Conservation (phyloP, 768 basidiomycete species). For the Tylopilus subfusipes region DNA sequence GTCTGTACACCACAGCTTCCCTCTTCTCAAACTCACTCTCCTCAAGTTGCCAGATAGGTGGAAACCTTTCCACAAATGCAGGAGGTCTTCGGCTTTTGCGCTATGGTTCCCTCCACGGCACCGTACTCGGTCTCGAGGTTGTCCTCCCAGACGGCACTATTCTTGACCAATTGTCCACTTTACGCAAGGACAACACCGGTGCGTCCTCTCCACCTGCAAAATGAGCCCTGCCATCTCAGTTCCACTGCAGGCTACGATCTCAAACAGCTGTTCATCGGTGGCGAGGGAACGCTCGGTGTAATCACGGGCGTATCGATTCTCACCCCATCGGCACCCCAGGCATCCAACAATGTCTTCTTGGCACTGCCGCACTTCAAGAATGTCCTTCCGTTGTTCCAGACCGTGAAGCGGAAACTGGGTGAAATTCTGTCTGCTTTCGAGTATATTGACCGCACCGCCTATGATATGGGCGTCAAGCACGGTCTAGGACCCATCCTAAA, state of each 20-base stretch:
- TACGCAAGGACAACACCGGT: conserved; percentile 98
- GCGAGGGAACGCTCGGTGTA: conserved; percentile 94
- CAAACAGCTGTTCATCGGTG: conserved; percentile 97
- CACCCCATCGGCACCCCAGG: conserved; percentile 76
- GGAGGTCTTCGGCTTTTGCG: conserved; percentile 93
- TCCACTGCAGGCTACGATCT: conserved; percentile 81
- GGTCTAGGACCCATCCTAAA: conserved; percentile 75
- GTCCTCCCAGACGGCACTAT: conserved; percentile 93
- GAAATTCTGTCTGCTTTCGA: conserved; percentile 98
- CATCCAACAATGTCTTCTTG: conserved; percentile 89
- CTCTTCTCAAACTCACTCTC: not conserved
- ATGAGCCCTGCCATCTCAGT: not conserved
- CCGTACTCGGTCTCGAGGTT: conserved; percentile 92
- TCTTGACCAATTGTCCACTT: conserved; percentile 80
- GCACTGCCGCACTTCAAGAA: conserved; percentile 84
- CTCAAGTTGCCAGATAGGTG: conserved; percentile 91
- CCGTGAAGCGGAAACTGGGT: conserved; percentile 76
- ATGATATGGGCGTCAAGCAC: conserved; percentile 80
- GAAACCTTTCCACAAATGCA: conserved; percentile 95
- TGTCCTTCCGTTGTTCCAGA: conserved; percentile 80
- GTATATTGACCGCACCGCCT: conserved; percentile 85
- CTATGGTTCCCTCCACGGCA: conserved; percentile 93
- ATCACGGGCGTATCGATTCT: conserved; percentile 95
- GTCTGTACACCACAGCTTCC: conserved; percentile 36
- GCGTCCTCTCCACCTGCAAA: conserved; percentile 17